Base-by-base conservation (phyloP, 2,329 filamentous ascomycete species). In the Gliomastix tumulicola region DNA sequence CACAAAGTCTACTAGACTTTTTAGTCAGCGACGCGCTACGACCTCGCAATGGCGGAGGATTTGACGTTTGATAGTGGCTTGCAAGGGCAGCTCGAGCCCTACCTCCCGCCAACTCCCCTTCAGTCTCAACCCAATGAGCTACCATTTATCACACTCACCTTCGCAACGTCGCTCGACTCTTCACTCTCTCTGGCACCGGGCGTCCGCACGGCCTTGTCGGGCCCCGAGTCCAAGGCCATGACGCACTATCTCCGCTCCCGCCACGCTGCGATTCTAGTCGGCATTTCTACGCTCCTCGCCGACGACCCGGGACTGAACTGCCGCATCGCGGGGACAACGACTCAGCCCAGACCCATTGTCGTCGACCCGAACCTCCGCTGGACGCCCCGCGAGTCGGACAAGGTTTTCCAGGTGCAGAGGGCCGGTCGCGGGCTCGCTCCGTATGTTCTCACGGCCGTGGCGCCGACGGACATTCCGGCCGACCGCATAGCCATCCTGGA, bases 261-360 rank as follows among this genome's bases (percentile, higher is more conserved):
- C 13, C 88, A 97, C 61, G 79, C 85, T 44, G 88, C 86, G 27
- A 94, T 96, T 47, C 70, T 94, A 18, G 69, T 97, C 21, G 90
- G 90, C 17, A 86, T 83, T 5, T 84, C 84, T 4, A 97, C 90
- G 2, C 85, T 88, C 7, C 66, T 87, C 19, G 83, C 86, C 16
- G 90, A 97, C 56, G 76, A 95, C 53, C 90, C 90, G 3, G 80
- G 79, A 3, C 66, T 97, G 36, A 96, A 94, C 56, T 92, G 85
- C 54, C 79, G 89, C 15, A 71, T 89, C 31, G 69, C 69, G 20
- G 74, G 74, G 21, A 4, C 36, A 7, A 7, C 68, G n/a, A 50
- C 45, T 44, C 88, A 95, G 53, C 89, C 90, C 7, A 72, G 83
- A 23, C 90, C 90, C 3, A 71, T 97, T 21, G 68, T 97, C 18